Conservation (phyloP, 345 rosid genomes). For the Streptanthus diversifolius region DNA sequence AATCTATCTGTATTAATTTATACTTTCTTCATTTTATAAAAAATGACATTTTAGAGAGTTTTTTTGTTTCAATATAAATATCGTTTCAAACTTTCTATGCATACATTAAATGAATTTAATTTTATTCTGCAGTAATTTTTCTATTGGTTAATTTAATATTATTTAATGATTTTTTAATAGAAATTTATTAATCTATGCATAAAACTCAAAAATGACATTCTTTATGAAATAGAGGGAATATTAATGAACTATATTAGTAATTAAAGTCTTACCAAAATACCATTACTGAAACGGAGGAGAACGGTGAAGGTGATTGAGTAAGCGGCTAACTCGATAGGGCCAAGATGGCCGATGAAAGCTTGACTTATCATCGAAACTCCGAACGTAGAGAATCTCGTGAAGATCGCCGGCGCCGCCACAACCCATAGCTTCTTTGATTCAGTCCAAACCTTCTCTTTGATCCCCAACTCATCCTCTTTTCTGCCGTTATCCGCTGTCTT, state of each 20-base stretch:
- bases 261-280: conserved; percentile 47
- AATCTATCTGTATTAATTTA: neutral
- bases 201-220: no score
- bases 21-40: no score
- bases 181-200: no score
- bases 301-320: conserved; percentile 64
- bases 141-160: no score
- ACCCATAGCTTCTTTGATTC: conserved; percentile 71
- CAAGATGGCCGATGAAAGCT: conserved; percentile 71
- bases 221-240: no score
- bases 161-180: no score
- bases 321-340: conserved; percentile 65
- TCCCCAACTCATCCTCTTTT: conserved; percentile 23
- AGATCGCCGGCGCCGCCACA: conserved; percentile 77
- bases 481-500: conserved; percentile 6
- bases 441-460: conserved; percentile 50
- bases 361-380: conserved; percentile 60
- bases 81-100: no score
- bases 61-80: no score
- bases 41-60: no score
- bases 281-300: conserved; percentile 61
- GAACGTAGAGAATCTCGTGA: conserved; percentile 67
- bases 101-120: no score
- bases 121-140: no score
- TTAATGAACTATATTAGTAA: neutral